Conservation (phyloP, 139 green algal genomes). For the Desmodesmus armatus region DNA sequence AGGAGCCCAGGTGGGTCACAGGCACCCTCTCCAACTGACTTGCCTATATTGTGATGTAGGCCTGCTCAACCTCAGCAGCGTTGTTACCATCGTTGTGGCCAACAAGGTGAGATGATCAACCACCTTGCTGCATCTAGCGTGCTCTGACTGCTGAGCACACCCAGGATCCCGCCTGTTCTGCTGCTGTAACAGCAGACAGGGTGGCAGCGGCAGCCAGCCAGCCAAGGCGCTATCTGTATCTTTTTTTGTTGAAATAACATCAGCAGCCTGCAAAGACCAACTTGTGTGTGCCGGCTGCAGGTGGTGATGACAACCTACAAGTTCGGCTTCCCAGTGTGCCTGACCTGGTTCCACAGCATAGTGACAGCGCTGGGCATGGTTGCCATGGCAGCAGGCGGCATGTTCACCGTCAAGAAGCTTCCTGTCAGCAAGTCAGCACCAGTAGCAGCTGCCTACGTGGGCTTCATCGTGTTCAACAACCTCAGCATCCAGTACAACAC, state of each 20-base stretch:
- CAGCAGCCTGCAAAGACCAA: no score
- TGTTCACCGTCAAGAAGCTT: slow-evolving; percentile 50
- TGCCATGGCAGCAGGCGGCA: slow-evolving; percentile 21
- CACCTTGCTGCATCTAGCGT: no score
- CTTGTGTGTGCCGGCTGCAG: no score
- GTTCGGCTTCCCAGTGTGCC: slow-evolving; percentile 72
- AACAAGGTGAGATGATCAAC: no score
- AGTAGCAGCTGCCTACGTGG: slow-evolving; percentile 74
- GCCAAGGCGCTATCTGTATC: no score
- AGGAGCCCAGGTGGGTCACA: no score
- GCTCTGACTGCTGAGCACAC: no score
- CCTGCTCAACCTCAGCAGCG: slow-evolving; percentile 29
- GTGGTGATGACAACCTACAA: slow-evolving; percentile 62
- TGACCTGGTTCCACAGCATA: slow-evolving; percentile 63
- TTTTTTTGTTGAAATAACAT: no score
- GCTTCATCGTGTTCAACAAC: slow-evolving; percentile 82
- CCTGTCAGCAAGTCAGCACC: slow-evolving; percentile 39
- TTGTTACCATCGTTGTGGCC: slow-evolving; percentile 75
- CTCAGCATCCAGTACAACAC: slow-evolving; percentile 79
- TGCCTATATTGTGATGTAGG: background rate
- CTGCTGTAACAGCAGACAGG: no score
- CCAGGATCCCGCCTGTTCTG: no score
- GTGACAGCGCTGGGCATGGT: slow-evolving; percentile 62
- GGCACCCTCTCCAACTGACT: no score
- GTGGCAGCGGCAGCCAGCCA: no score